Conservation (phyloP, 495 filamentous ascomycete species). For the Talaromyces thailandensis region DNA sequence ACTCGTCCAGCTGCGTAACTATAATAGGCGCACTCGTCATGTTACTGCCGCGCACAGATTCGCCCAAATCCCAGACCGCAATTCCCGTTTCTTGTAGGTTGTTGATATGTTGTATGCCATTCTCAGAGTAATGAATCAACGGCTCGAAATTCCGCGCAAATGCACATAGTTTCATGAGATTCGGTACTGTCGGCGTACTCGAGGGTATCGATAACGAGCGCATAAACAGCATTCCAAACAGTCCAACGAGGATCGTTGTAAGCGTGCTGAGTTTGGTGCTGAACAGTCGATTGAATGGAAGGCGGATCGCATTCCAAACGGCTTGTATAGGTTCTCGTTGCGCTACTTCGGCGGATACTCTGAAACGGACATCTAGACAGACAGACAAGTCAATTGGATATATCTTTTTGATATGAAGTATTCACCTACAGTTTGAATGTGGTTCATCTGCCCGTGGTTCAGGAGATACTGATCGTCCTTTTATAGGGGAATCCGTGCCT, state of each 20-base stretch:
- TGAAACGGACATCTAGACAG: constrained; percentile 70
- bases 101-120: constrained; percentile 72
- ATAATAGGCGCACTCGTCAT: constrained; percentile 83
- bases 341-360: constrained; percentile 75
- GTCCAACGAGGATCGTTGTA: constrained; percentile 45
- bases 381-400: not conserved
- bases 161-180: constrained; percentile 81
- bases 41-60: constrained; percentile 78
- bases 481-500: constrained; percentile 42
- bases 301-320: constrained; percentile 53
- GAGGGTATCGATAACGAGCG: constrained; percentile 61
- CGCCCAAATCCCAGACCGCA: constrained; percentile 85
- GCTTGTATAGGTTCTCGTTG: constrained; percentile 80
- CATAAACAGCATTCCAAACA: constrained; percentile 51
- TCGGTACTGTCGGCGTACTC: constrained; percentile 59
- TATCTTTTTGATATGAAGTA: not conserved
- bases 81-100: constrained; percentile 82
- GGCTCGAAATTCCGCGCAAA: constrained; percentile 86
- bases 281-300: constrained; percentile 30
- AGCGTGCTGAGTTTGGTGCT: constrained; percentile 59
- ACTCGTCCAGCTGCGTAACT: constrained; percentile 69
- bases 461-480: constrained; percentile 44
- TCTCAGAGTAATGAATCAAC: constrained; percentile 84
- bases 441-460: constrained; percentile 12
- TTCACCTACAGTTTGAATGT: constrained; percentile 39